Conservation (phyloP, 345 rosid species). For the Heritiera littoralis region DNA sequence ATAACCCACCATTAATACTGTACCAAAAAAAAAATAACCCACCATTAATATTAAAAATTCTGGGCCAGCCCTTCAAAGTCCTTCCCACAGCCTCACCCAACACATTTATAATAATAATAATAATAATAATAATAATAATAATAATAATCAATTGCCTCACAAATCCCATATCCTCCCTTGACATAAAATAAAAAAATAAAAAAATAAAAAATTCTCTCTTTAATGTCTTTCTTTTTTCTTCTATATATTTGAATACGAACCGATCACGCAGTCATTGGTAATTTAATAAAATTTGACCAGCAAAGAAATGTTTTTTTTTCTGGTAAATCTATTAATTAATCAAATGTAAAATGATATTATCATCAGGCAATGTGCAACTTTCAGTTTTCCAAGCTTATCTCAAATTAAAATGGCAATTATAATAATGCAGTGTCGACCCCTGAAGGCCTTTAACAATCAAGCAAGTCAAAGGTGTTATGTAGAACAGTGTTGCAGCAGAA, state of each 20-base stretch:
- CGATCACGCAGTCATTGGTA: too few relatives aligned
- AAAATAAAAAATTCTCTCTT: not conserved
- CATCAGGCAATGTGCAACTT: too few relatives aligned
- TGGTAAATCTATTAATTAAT: too few relatives aligned
- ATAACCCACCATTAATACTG: not conserved
- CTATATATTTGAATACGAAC: too few relatives aligned
- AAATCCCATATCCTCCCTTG: not conserved
- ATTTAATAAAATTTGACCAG: too few relatives aligned
- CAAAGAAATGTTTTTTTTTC: not conserved
- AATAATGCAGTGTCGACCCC: not conserved
- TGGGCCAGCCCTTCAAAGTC: constrained; percentile 1
- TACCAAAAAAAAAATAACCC: not conserved
- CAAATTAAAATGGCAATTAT: not conserved
- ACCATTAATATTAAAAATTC: not conserved
- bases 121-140: not conserved
- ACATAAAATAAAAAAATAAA: not conserved
- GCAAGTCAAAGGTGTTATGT: not conserved
- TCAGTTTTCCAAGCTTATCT: not conserved
- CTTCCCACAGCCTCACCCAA: not conserved
- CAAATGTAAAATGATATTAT: too few relatives aligned
- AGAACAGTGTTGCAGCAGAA: not conserved
- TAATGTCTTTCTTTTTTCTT: not conserved
- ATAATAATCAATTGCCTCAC: not conserved
- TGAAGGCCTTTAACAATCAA: not conserved
- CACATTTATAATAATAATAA: not conserved